Evolutionary conservation across 2,329 filamentous ascomycete genomes (phyloP).

Genomic region (Camptophora hylomeconis): DNA sequence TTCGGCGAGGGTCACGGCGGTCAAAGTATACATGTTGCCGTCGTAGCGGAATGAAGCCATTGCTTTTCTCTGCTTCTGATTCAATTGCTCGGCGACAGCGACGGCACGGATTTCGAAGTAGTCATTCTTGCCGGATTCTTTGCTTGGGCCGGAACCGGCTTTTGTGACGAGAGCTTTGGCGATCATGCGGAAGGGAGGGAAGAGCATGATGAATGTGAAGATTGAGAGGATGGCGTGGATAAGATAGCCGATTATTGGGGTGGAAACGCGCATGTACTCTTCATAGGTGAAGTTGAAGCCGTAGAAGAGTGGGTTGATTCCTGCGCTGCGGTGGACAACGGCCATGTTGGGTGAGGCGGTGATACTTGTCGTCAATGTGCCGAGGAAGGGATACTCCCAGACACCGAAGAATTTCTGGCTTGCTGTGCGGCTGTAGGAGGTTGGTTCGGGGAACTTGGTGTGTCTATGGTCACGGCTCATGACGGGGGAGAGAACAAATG

Average conservation of each 20-base stretch:
- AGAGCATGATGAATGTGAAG: conserved; percentile 32
- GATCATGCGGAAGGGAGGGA: conserved; percentile 42
- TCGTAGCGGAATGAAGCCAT: conserved; percentile 29
- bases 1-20: conserved; percentile 30
- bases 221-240: conserved; percentile 36
- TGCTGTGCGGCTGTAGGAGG: conserved; percentile 23
- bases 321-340: conserved; percentile 48
- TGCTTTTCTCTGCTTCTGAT: conserved; percentile 24
- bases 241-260: conserved; percentile 32
- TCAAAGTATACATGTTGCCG: conserved; percentile 31
- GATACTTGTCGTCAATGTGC: conserved; percentile 42
- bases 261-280: conserved; percentile 42
- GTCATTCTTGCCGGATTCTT: conserved; percentile 29
- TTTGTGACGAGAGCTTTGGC: conserved; percentile 30
- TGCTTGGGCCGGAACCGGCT: conserved; percentile 38
- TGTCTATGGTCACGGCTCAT: conserved; percentile 37
- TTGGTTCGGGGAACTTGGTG: conserved; percentile 30
- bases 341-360: conserved; percentile 40
- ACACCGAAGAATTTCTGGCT: conserved; percentile 37
- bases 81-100: conserved; percentile 28
- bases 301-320: conserved; percentile 44
- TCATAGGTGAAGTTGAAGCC: conserved; percentile 45
- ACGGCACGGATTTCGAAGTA: conserved; percentile 31
- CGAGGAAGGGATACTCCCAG: conserved; percentile 41
- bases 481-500: conserved; percentile 17